Percentiles rank a stretch among this genome's conserved stretches.
Evolutionary conservation across 2,329 filamentous ascomycete genomes (phyloP).

Genomic region (Colletotrichum sp.): DNA sequence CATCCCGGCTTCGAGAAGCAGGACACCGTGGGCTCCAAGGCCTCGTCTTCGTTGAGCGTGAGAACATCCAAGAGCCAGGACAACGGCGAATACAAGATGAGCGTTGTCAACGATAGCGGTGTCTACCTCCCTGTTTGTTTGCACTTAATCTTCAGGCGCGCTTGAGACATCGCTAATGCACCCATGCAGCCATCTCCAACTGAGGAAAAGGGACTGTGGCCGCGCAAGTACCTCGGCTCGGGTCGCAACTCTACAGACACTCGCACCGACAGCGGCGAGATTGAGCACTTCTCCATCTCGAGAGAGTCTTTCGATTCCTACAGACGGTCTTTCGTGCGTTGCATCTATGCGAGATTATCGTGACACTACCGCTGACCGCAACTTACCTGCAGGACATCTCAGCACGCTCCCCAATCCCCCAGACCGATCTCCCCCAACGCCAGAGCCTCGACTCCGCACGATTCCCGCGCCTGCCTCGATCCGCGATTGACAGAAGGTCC

Average conservation of each 20-base stretch:
- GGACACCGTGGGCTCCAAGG: constrained; percentile 66
- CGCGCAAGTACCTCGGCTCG: constrained; percentile 51
- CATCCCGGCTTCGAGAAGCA: constrained; percentile 64
- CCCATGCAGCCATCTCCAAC: constrained; percentile 77
- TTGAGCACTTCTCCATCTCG: constrained; percentile 94
- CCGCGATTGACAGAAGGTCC: constrained; percentile 61
- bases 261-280: constrained; percentile 71
- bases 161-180: constrained; percentile 28
- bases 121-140: constrained; percentile 85
- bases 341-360: background rate
- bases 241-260: constrained; percentile 61
- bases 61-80: constrained; percentile 66
- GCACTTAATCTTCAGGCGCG: constrained; percentile 3
- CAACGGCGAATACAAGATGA: constrained; percentile 79
- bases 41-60: constrained; percentile 67
- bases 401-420: constrained; percentile 77
- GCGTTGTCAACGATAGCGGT: constrained; percentile 93
- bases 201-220: constrained; percentile 85
- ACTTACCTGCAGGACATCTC: constrained; percentile 76
- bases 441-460: constrained; percentile 82
- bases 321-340: constrained; percentile 87
- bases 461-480: constrained; percentile 66
- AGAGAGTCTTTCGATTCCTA: constrained; percentile 98
- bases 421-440: constrained; percentile 66
- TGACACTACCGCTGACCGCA: background rate